A percentile compares a stretch with the other conserved stretches of the same genome.
phyloP scores from a whole-genome alignment of 2,329 filamentous ascomycete species.

The Apiospora kogelbergensis region DNA sequence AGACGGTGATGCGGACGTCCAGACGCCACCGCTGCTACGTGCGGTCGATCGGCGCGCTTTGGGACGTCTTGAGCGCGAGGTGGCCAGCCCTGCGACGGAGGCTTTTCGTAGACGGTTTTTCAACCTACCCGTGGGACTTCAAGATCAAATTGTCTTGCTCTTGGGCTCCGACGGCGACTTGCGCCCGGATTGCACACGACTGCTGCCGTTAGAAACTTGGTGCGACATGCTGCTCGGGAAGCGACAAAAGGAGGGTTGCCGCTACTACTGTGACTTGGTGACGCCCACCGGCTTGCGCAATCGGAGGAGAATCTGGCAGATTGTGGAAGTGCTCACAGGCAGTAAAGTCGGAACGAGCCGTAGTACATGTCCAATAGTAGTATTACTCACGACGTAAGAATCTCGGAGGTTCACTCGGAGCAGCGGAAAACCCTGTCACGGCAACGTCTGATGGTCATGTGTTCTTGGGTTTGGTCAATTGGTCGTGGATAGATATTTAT shows the following conservation, averaged over 20 bases:
- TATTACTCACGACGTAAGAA: background rate
- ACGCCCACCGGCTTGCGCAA: conserved; percentile 21
- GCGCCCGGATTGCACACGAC: conserved; percentile 17
- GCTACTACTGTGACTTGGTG: conserved; percentile 8
- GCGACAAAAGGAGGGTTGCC: background rate
- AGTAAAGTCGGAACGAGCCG: background rate
- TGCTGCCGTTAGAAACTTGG: conserved; percentile 20
- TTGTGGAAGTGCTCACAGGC: conserved; percentile 14
- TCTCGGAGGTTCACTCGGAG: background rate
- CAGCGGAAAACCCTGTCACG: background rate
- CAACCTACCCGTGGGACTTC: conserved; percentile 16
- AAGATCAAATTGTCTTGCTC: conserved; percentile 10
- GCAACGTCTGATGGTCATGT: background rate
- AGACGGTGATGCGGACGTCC: conserved; percentile 15
- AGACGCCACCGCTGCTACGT: conserved; percentile 12
- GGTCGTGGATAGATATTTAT: background rate
- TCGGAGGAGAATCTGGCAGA: conserved; percentile 21
- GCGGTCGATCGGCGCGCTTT: conserved; percentile 19
- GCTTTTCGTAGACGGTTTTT: conserved; percentile 16
- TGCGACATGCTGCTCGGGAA: conserved; percentile 18
- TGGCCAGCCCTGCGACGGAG: background rate
- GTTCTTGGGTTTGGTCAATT: background rate
- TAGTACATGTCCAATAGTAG: background rate
- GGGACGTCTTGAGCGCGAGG: conserved; percentile 21
- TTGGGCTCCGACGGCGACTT: conserved; percentile 11